Evolutionary conservation across 2,329 filamentous ascomycete genomes (phyloP).

Genomic region (Ophiobolus disseminans): DNA sequence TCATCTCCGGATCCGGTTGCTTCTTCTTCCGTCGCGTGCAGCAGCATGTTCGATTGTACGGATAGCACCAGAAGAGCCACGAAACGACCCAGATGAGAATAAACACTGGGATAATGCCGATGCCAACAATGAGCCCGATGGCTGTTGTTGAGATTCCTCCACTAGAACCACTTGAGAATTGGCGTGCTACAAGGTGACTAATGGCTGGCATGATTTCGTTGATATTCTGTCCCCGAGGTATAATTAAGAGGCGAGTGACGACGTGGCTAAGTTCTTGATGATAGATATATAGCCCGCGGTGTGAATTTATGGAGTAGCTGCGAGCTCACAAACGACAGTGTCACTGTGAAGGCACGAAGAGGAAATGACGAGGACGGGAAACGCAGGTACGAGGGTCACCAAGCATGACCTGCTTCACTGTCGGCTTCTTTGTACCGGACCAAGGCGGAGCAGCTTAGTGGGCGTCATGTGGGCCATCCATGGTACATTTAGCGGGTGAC

Average conservation of each 20-base stretch:
- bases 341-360: background rate
- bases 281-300: background rate
- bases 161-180: constrained; percentile 13
- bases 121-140: constrained; percentile 32
- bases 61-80: constrained; percentile 38
- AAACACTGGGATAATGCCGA: constrained; percentile 35
- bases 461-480: constrained; percentile 5
- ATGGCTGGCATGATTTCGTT: constrained; percentile 23
- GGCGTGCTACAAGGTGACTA: constrained; percentile 21
- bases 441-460: background rate
- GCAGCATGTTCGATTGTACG: constrained; percentile 31
- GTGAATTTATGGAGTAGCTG: background rate
- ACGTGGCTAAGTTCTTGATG: background rate
- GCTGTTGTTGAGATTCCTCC: constrained; percentile 23
- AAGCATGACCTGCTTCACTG: constrained; percentile 2
- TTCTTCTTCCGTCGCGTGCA: constrained; percentile 31
- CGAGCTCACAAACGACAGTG: background rate
- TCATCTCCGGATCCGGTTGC: constrained; percentile 5
- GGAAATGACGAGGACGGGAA: background rate
- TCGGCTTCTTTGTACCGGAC: constrained; percentile 10
- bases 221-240: background rate
- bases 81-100: constrained; percentile 31
- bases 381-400: background rate
- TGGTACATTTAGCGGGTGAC: constrained; percentile 12
- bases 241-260: background rate